phyloP scores from a whole-genome alignment of 202 grass and related monocot species.

The Eragrostis tef region DNA sequence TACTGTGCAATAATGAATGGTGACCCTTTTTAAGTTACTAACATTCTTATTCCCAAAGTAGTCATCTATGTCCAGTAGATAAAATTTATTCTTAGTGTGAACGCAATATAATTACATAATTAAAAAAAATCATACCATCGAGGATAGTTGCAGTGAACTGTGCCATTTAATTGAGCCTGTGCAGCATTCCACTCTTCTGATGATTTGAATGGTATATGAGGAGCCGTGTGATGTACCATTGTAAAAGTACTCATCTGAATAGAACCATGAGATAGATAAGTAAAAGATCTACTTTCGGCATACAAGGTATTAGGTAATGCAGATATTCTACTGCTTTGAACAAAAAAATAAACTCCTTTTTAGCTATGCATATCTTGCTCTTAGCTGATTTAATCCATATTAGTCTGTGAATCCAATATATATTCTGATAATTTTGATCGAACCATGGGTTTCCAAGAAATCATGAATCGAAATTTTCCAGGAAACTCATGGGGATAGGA shows the following conservation, averaged over 20 bases:
- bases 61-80: not conserved
- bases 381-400: conserved; percentile 3
- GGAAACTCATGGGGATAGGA: conserved; percentile 2
- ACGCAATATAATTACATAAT: conserved; percentile 24
- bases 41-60: not conserved
- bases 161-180: conserved; percentile 91
- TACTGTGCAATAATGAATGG: conserved; percentile 9
- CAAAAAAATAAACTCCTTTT: conserved; percentile 23
- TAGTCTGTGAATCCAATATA: not conserved
- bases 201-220: conserved; percentile 97
- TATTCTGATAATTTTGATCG: conserved; percentile 2
- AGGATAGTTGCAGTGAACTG: conserved; percentile 93
- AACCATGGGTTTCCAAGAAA: conserved; percentile 21
- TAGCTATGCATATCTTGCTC: conserved; percentile 8
- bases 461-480: not conserved
- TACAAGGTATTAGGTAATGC: conserved; percentile 33
- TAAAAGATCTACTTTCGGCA: not conserved
- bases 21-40: not conserved
- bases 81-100: conserved; percentile 12
- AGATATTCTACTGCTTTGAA: not conserved
- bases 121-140: conserved; percentile 67
- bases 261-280: conserved; percentile 29
- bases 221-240: conserved; percentile 99
- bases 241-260: conserved; percentile 98
- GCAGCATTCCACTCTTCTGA: conserved; percentile 95